Percentiles rank a stretch among this genome's conserved stretches.
phyloP scores from a whole-genome alignment of 306 rosid species.

The Echinosophora koreensis region DNA sequence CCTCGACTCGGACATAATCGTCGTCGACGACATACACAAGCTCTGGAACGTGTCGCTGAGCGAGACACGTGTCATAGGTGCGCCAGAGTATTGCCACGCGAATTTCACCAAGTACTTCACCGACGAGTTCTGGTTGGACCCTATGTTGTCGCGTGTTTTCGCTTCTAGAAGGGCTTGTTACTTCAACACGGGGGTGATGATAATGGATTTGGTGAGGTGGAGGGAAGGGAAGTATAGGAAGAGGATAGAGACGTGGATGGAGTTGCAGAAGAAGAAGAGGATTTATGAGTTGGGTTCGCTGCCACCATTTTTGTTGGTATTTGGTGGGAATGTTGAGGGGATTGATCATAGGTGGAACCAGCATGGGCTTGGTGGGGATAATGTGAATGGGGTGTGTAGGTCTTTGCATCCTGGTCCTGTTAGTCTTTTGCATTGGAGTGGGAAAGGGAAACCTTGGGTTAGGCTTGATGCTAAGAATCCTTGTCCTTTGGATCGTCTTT shows the following conservation, averaged over 20 bases:
- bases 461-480: slow-evolving; percentile 76
- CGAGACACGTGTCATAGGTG: slow-evolving; percentile 74
- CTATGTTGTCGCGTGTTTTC: slow-evolving; percentile 73
- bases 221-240: slow-evolving; percentile 70
- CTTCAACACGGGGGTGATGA: slow-evolving; percentile 96
- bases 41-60: slow-evolving; percentile 72
- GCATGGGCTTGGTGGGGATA: slow-evolving; percentile 95
- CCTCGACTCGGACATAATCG: slow-evolving; percentile 82
- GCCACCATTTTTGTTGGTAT: slow-evolving; percentile 81
- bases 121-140: slow-evolving; percentile 82
- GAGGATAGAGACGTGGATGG: slow-evolving; percentile 94
- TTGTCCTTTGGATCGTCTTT: slow-evolving; percentile 77
- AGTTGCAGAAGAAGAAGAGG: slow-evolving; percentile 71
- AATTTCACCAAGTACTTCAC: slow-evolving; percentile 95
- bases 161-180: slow-evolving; percentile 69
- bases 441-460: slow-evolving; percentile 98
- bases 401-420: slow-evolving; percentile 94
- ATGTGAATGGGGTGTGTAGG: slow-evolving; percentile 83
- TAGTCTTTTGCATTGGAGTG: slow-evolving; percentile 92
- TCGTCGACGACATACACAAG: slow-evolving; percentile 84
- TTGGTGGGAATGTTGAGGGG: slow-evolving; percentile 84
- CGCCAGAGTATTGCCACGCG: slow-evolving; percentile 98
- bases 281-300: slow-evolving; percentile 89
- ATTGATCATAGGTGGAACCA: slow-evolving; percentile 96
- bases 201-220: slow-evolving; percentile 84